A percentile compares a stretch with the other conserved stretches of the same genome.
phyloP scores from a whole-genome alignment of 2,329 filamentous ascomycete genomes.

The Talaromyces piceae region DNA sequence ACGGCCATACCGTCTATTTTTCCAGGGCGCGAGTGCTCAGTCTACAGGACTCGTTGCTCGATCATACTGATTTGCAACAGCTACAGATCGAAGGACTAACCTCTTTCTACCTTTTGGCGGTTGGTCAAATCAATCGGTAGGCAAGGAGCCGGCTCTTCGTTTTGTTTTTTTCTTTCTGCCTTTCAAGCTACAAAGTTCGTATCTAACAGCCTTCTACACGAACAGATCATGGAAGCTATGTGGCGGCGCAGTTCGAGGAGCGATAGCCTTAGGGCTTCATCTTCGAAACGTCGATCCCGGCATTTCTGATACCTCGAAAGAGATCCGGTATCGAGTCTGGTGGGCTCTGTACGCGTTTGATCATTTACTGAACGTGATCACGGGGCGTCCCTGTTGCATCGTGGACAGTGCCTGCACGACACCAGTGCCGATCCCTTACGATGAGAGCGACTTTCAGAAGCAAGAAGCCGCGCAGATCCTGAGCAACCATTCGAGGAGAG shows the following conservation, averaged over 20 bases:
- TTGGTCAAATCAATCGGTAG: constrained; percentile 38
- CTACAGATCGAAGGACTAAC: constrained; percentile 37
- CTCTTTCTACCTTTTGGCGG: constrained; percentile 35
- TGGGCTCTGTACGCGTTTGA: constrained; percentile 39
- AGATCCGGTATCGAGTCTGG: constrained; percentile 40
- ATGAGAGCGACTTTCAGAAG: constrained; percentile 34
- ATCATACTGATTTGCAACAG: constrained; percentile 37
- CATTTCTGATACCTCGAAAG: constrained; percentile 34
- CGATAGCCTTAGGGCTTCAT: constrained; percentile 36
- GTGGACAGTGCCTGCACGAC: constrained; percentile 35
- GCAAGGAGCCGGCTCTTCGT: not conserved
- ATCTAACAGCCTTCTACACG: not conserved
- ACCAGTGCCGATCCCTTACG: constrained; percentile 35
- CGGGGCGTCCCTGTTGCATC: constrained; percentile 38
- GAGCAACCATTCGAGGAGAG: constrained; percentile 17
- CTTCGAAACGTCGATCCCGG: constrained; percentile 32
- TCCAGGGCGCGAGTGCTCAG: constrained; percentile 32
- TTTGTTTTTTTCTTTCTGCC: constrained; percentile 5
- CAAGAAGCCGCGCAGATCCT: constrained; percentile 23
- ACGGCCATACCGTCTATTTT: constrained; percentile 36
- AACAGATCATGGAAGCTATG: constrained; percentile 36
- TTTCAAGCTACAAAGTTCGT: too few species aligned
- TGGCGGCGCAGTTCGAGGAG: constrained; percentile 34
- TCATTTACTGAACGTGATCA: constrained; percentile 36
- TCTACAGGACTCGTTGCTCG: constrained; percentile 32